phyloP scores from a whole-genome alignment of 2,329 filamentous ascomycete genomes.

The Chlorencoelia australis region DNA sequence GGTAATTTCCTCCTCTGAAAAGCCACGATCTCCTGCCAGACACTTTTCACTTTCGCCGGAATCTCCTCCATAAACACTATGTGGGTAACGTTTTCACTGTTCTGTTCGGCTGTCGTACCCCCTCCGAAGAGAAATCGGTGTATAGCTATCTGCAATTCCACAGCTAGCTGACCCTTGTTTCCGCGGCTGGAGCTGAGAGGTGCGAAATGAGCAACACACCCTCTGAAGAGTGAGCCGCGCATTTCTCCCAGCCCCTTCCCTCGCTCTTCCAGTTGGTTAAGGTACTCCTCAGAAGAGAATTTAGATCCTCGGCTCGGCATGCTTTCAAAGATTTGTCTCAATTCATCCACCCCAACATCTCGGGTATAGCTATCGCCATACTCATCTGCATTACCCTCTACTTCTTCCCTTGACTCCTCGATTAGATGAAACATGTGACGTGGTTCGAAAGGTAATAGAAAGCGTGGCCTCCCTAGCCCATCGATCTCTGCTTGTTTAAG shows the following conservation, averaged over 20 bases:
- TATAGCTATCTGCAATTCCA: conserved; percentile 35
- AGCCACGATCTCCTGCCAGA: conserved; percentile 38
- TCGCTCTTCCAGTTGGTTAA: conserved; percentile 44
- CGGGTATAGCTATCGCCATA: conserved; percentile 78
- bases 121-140: conserved; percentile 60
- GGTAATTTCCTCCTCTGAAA: too few relatives aligned
- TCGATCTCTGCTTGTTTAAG: conserved; percentile 43
- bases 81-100: conserved; percentile 57
- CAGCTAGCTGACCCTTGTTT: conserved; percentile 13
- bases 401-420: conserved; percentile 41
- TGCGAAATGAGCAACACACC: conserved; percentile 27
- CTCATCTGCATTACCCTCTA: conserved; percentile 57
- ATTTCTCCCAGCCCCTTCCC: conserved; percentile 42
- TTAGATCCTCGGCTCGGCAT: conserved; percentile 38
- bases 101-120: conserved; percentile 44
- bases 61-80: conserved; percentile 46
- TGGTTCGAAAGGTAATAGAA: conserved; percentile 52
- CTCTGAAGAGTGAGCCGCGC: conserved; percentile 42
- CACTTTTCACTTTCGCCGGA: conserved; percentile 23
- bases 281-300: conserved; percentile 38
- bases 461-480: conserved; percentile 33
- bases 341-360: conserved; percentile 54
- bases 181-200: too few relatives aligned
- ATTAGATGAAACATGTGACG: conserved; percentile 64
- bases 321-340: conserved; percentile 39